Evolutionary conservation across 2,329 filamentous ascomycete genomes (phyloP).

Genomic region (Acephala macrosclerotiorum): DNA sequence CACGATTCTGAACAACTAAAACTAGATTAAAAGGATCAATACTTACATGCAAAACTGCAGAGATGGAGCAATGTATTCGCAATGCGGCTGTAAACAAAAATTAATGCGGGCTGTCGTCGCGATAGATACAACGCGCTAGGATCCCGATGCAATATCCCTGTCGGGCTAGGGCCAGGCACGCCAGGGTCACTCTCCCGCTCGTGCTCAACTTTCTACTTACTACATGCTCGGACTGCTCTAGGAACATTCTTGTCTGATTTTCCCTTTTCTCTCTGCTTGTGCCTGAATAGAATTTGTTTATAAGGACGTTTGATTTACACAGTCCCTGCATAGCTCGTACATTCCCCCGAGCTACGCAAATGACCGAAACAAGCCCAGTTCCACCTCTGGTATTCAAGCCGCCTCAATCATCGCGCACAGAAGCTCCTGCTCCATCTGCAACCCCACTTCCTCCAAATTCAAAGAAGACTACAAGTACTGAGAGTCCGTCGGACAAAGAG

Average conservation of each 20-base stretch:
- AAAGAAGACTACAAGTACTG: constrained; percentile 4
- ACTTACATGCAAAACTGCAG: constrained; percentile 14
- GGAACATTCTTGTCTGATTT: no score
- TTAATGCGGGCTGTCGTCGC: constrained; percentile 17
- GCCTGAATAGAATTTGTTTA: neutral
- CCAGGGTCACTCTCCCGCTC: neutral
- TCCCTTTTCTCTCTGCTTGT: no score
- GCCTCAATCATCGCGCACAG: constrained; percentile 33
- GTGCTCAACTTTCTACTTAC: neutral
- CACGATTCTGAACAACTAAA: neutral
- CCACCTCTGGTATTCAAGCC: constrained; percentile 35
- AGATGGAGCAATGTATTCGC: neutral
- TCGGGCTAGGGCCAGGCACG: neutral
- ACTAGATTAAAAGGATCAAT: constrained; percentile 1
- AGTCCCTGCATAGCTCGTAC: neutral
- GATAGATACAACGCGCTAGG: constrained; percentile 18
- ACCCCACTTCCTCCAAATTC: constrained; percentile 28
- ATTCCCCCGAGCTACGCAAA: neutral
- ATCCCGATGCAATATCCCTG: neutral
- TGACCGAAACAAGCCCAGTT: constrained; percentile 25
- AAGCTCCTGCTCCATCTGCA: constrained; percentile 29
- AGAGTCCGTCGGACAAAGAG: constrained; percentile 8
- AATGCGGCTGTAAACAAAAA: constrained; percentile 25
- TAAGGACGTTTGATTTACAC: neutral
- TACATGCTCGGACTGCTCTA: neutral